Evolutionary conservation across 805 yeast species (phyloP).

Genomic region (Yamadazyma laniorum): DNA sequence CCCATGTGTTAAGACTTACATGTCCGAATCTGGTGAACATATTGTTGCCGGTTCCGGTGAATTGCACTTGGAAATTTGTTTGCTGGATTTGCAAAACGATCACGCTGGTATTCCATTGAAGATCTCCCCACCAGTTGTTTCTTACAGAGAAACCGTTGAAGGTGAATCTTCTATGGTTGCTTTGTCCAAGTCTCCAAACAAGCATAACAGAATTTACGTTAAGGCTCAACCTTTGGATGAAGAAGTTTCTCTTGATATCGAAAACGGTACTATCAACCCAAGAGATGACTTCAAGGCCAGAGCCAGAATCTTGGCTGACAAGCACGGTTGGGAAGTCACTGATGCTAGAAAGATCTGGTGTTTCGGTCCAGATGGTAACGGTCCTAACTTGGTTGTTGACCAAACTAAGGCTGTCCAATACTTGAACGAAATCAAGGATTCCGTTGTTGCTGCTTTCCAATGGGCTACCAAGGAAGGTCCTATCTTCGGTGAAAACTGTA

Average conservation of each 20-base stretch:
- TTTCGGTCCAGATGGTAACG: slow-evolving; percentile 99
- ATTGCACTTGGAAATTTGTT: slow-evolving; percentile 98
- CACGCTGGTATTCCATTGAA: slow-evolving; percentile 99
- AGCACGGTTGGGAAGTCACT: slow-evolving; percentile 98
- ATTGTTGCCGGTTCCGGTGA: slow-evolving; percentile 99
- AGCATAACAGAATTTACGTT: slow-evolving; percentile 99
- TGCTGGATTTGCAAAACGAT: slow-evolving; percentile 92
- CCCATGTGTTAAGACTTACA: slow-evolving; percentile 91
- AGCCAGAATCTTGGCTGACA: slow-evolving; percentile 98
- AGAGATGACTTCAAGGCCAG: slow-evolving; percentile 98
- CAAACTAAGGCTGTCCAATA: slow-evolving; percentile 99
- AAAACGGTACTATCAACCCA: slow-evolving; percentile 86
- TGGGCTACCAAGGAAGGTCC: slow-evolving; percentile 99
- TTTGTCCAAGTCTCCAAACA: slow-evolving; percentile 98
- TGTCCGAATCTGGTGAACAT: slow-evolving; percentile 97
- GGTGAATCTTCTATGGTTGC: slow-evolving; percentile 94
- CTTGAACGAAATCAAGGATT: slow-evolving; percentile 98
- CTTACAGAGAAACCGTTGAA: slow-evolving; percentile 98
- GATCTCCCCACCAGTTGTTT: slow-evolving; percentile 96
- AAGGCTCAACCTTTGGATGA: slow-evolving; percentile 96
- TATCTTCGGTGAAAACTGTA: slow-evolving; percentile 91
- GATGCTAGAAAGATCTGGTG: slow-evolving; percentile 99
- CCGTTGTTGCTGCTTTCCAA: slow-evolving; percentile 99
- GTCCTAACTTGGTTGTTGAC: slow-evolving; percentile 98
- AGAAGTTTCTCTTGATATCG: slow-evolving; percentile 90